Percentiles rank a stretch among this genome's conserved stretches.
Conservation (phyloP, 202 grass and related monocot genomes). For the Brachypodium distachyon region DNA sequence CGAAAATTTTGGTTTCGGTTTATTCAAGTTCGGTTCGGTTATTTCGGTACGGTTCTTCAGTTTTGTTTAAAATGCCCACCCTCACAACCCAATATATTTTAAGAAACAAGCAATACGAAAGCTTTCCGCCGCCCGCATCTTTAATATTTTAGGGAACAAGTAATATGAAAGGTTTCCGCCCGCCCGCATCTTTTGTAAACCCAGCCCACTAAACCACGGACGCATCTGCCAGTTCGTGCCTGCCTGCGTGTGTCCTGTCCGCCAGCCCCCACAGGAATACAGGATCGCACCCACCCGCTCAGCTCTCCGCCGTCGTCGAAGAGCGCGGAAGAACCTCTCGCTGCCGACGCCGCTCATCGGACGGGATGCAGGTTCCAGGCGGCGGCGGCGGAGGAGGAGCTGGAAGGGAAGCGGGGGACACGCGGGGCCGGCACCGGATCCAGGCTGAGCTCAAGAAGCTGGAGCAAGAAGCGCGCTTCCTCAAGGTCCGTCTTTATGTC, state of each 20-base stretch:
- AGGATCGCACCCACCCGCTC: background rate
- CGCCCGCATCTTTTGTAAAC: background rate
- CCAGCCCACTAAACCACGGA: background rate
- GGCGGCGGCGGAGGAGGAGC: background rate
- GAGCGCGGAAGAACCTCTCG: background rate
- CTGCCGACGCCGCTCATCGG: background rate
- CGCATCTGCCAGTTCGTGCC: background rate
- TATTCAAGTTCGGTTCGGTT: too few species aligned
- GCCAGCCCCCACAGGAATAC: background rate
- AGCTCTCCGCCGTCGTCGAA: background rate
- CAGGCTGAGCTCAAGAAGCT: constrained; percentile 79
- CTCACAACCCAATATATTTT: too few species aligned
- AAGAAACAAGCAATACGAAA: too few species aligned
- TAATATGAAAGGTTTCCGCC: background rate
- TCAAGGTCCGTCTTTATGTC: constrained; percentile 40
- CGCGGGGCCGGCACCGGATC: constrained; percentile 64
- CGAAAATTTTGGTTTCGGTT: too few species aligned
- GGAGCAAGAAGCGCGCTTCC: constrained; percentile 75
- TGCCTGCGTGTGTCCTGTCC: background rate
- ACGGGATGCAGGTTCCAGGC: constrained; percentile 35
- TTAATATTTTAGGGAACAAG: background rate
- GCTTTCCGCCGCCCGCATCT: too few species aligned
- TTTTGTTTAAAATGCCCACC: too few species aligned
- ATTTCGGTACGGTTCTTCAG: too few species aligned
- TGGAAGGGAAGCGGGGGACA: constrained; percentile 26